Conservation (phyloP, 306 rosid genomes). For the Dryas alaskensis region DNA sequence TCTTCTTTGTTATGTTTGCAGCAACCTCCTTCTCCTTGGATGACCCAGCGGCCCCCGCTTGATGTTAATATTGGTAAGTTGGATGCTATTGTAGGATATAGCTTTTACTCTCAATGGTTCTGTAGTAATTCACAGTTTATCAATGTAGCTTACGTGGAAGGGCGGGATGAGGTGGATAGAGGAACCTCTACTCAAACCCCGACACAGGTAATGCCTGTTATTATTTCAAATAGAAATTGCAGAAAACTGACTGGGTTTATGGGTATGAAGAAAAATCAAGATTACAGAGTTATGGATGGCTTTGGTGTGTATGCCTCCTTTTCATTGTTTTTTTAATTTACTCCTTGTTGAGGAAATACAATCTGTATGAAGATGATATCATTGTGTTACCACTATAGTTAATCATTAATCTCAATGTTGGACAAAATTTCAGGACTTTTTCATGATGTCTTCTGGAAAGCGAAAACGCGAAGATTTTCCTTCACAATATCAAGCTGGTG, state of each 20-base stretch:
- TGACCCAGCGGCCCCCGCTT: constrained; percentile 80
- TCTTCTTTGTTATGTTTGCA: constrained; percentile 37
- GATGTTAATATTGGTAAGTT: constrained; percentile 97
- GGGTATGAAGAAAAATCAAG: constrained; percentile 24
- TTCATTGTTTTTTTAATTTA: not conserved
- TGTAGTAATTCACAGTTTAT: constrained; percentile 35
- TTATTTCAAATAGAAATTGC: constrained; percentile 17
- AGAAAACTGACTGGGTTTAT: constrained; percentile 28
- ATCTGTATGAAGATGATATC: constrained; percentile 9
- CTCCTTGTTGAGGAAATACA: constrained; percentile 23
- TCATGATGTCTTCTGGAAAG: constrained; percentile 62
- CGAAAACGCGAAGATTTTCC: constrained; percentile 88
- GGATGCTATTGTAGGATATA: constrained; percentile 15
- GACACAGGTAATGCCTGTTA: constrained; percentile 64
- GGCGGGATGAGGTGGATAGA: constrained; percentile 86
- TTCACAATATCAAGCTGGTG: constrained; percentile 69
- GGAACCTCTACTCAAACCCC: constrained; percentile 69
- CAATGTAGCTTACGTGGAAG: constrained; percentile 90
- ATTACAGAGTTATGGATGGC: constrained; percentile 25
- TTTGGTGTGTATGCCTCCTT: constrained; percentile 20
- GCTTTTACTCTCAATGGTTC: constrained; percentile 23
- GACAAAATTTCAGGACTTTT: constrained; percentile 68
- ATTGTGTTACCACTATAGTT: constrained; percentile 11
- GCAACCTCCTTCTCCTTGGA: constrained; percentile 97
- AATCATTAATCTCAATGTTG: constrained; percentile 25